Percentiles rank a stretch among this genome's conserved stretches.
These are phyloP conservation scores for Kwoniella dendrophila DNA, from an alignment of 768 basidiomycete species.

Conservation along the genomic window DNA sequence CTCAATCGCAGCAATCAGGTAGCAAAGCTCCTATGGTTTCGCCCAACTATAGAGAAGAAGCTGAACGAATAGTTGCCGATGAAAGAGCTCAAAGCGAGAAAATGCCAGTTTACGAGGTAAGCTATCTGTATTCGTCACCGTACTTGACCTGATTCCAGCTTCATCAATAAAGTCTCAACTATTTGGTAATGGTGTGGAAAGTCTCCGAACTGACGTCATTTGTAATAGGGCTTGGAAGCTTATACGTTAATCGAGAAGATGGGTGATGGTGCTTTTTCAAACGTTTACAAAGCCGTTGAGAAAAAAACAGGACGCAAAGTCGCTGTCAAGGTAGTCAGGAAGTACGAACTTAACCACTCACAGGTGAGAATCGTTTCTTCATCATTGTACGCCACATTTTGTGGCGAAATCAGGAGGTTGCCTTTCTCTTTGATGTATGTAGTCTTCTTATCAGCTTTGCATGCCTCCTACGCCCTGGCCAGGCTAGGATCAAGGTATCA, in stretches of 20 bases:
- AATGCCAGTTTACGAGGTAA: conserved; percentile 78
- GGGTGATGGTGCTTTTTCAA: conserved; percentile 87
- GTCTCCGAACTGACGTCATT: conserved; percentile 23
- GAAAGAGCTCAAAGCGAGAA: conserved; percentile 71
- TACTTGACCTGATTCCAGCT: neutral
- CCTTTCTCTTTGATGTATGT: conserved; percentile 12
- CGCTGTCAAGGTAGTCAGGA: conserved; percentile 85
- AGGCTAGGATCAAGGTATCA: conserved; percentile 44
- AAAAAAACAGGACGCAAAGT: conserved; percentile 72
- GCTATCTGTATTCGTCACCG: conserved; percentile 8
- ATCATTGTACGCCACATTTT: conserved; percentile 7
- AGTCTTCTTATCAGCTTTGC: conserved; percentile 26
- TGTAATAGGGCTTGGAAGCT: conserved; percentile 48
- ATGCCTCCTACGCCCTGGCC: conserved; percentile 48
- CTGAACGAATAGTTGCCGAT: conserved; percentile 73
- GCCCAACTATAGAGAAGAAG: conserved; percentile 56
- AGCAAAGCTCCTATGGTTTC: conserved; percentile 51
- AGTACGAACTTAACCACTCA: conserved; percentile 53
- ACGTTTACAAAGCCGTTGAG: conserved; percentile 91
- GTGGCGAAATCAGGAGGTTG: conserved; percentile 10
- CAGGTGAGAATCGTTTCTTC: conserved; percentile 34
- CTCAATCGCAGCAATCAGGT: conserved; percentile 36
- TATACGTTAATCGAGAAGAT: conserved; percentile 60
- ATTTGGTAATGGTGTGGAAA: neutral
- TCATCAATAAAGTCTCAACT: neutral